Base-by-base conservation (phyloP, 2,329 filamentous ascomycete species). In the Ascochyta lentis region DNA sequence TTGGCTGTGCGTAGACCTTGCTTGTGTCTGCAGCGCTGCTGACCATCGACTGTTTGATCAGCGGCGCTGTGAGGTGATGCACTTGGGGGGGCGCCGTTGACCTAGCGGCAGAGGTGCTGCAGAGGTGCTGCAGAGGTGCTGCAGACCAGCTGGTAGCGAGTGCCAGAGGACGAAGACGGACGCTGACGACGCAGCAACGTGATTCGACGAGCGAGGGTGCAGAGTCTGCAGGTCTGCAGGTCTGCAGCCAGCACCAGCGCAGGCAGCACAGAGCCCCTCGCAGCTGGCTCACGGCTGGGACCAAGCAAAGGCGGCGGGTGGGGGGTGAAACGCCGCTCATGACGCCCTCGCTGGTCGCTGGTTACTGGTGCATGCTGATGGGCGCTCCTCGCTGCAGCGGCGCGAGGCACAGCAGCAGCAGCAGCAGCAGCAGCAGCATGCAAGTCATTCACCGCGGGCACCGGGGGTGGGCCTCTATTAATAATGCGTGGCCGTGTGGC, bases 371-470 rank as follows among this genome's bases (percentile, higher is more conserved):
- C 19, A 3, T 3, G 19, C 19, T 19, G 19, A 19, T 19, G 19
- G 19, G 19, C 27, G 27, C 27, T 26, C 53, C 41, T 47, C 41
- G 38, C 47, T 39, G 16, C 46, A 46, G 40, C 29, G 24, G 52
- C 37, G 37, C 12, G 47, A 56, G 53, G 53, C 47, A 56, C 53
- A 47, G 44, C 57, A 19, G 19, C 19, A 19, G 19, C 19, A 19
- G 19, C 19, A 19, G 19, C 19, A 19, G 19, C 19, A 19, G 19
- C 19, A 19, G 19, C 19, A 49, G 49, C 49, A 54, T 60, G 58
- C 58, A 60, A 54, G 58, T 60, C 58, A 60, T 60, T 49, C 52
- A 41, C 43, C 15, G 42, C 42, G 33, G 27, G 39, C 47, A 41
- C 37, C 37, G 41, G 53, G 51, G 53, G 53, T 44, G 53, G 53